These are phyloP conservation scores for Allodekkera sacchari DNA, from an alignment of 805 yeast genomes.

Conservation along the genomic window DNA sequence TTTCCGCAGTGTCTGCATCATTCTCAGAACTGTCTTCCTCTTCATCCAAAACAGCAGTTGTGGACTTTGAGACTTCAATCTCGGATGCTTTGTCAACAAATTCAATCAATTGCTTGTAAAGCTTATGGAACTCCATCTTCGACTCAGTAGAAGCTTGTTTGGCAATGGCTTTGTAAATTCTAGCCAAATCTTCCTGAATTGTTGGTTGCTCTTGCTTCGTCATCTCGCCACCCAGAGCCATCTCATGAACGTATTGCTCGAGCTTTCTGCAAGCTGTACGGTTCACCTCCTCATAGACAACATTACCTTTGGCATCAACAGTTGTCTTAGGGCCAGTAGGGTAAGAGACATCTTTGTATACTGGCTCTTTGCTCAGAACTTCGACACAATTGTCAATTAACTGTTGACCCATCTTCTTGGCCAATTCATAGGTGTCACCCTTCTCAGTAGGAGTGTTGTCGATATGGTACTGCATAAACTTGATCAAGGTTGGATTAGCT, in stretches of 20 bases:
- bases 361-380: conserved; percentile 72
- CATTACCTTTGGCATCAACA: conserved; percentile 81
- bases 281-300: conserved; percentile 74
- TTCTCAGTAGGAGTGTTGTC: conserved; percentile 77
- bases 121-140: conserved; percentile 60
- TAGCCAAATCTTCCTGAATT: conserved; percentile 76
- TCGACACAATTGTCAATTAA: conserved; percentile 93
- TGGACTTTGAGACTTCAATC: conserved; percentile 58
- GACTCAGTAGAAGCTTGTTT: conserved; percentile 66
- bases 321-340: conserved; percentile 94
- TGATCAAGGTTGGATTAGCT: conserved; percentile 85
- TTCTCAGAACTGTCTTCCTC: conserved; percentile 34
- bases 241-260: conserved; percentile 90
- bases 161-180: conserved; percentile 73
- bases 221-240: conserved; percentile 90
- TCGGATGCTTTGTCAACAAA: conserved; percentile 64
- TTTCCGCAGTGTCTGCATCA: conserved; percentile 60
- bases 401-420: conserved; percentile 84
- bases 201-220: conserved; percentile 67
- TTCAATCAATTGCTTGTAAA: conserved; percentile 62
- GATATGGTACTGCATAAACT: conserved; percentile 91
- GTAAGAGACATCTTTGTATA: conserved; percentile 86
- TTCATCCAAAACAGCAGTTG: conserved; percentile 40
- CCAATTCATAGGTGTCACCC: conserved; percentile 90
- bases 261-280: conserved; percentile 89